Conservation (phyloP, 805 yeast species). For the Maudiozyma pseudohumilis region DNA sequence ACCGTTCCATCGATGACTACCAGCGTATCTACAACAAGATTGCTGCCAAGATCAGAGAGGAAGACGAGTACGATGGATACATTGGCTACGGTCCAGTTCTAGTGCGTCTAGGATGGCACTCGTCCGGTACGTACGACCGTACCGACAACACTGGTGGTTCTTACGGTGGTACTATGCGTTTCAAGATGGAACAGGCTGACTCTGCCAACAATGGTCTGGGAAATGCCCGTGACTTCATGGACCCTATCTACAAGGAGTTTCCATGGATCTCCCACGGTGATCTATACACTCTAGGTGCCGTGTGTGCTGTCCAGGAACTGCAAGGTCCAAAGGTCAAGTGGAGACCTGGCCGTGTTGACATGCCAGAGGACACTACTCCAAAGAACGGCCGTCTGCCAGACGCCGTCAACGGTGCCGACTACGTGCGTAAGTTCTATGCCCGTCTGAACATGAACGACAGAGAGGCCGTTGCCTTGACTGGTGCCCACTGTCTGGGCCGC, state of each 20-base stretch:
- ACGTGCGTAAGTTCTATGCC: slow-evolving; percentile 52
- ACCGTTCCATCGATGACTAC: slow-evolving; percentile 38
- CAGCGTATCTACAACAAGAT: slow-evolving; percentile 63
- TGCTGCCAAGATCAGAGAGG: slow-evolving; percentile 50
- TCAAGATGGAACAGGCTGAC: slow-evolving; percentile 40
- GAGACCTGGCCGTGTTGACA: slow-evolving; percentile 74
- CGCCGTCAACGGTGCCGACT: slow-evolving; percentile 54
- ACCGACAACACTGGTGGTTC: slow-evolving; percentile 53
- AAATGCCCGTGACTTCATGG: slow-evolving; percentile 46
- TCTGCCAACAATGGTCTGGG: slow-evolving; percentile 57
- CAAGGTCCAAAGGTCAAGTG: slow-evolving; percentile 73
- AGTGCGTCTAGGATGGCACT: slow-evolving; percentile 79
- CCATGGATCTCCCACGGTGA: slow-evolving; percentile 75
- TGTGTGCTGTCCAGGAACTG: slow-evolving; percentile 64
- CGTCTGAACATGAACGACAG: slow-evolving; percentile 61
- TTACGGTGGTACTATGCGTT: slow-evolving; percentile 60
- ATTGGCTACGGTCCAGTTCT: slow-evolving; percentile 69
- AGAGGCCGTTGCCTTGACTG: slow-evolving; percentile 64
- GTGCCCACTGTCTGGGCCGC: slow-evolving; percentile 71
- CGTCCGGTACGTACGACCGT: slow-evolving; percentile 70
- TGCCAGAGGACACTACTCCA: slow-evolving; percentile 41
- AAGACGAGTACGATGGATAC: slow-evolving; percentile 51
- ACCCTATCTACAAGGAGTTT: slow-evolving; percentile 43
- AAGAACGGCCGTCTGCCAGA: slow-evolving; percentile 67
- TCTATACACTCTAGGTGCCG: slow-evolving; percentile 71